Conservation (phyloP, 2,329 filamentous ascomycete species). For the Knufia petricola region DNA sequence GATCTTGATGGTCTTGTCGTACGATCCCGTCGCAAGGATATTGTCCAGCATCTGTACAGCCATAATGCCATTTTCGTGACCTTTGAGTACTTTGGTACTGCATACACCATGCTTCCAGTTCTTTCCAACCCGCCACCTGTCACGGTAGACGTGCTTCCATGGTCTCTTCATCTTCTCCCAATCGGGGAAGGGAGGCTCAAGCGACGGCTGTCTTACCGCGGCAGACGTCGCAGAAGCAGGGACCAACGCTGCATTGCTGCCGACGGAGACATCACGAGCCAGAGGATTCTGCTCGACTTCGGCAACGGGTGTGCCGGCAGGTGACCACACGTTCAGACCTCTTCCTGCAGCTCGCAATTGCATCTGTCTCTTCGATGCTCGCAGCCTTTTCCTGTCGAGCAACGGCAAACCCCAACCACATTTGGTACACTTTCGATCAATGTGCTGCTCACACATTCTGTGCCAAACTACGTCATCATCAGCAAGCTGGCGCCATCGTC, state of each 20-base stretch:
- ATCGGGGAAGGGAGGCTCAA: constrained; percentile 12
- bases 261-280: neutral
- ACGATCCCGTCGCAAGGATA: constrained; percentile 85
- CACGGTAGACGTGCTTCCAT: constrained; percentile 97
- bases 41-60: constrained; percentile 75
- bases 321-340: constrained; percentile 46
- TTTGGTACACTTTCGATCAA: constrained; percentile 84
- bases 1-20: constrained; percentile 89
- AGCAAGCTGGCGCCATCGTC: constrained; percentile 77
- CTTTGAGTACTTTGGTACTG: constrained; percentile 71
- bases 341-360: constrained; percentile 57
- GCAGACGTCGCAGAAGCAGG: constrained; percentile 5
- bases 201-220: constrained; percentile 9
- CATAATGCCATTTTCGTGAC: constrained; percentile 81
- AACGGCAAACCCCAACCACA: constrained; percentile 92
- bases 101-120: constrained; percentile 97
- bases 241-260: constrained; percentile 5
- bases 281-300: constrained; percentile 24
- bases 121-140: constrained; percentile 86
- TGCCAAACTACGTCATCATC: constrained; percentile 98
- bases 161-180: constrained; percentile 40
- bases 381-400: constrained; percentile 76
- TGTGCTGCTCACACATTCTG: constrained; percentile 95
- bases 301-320: constrained; percentile 40
- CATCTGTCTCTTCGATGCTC: constrained; percentile 78